These are phyloP conservation scores for Auricularia sp. DNA, from an alignment of 768 basidiomycete species.

Conservation along the genomic window DNA sequence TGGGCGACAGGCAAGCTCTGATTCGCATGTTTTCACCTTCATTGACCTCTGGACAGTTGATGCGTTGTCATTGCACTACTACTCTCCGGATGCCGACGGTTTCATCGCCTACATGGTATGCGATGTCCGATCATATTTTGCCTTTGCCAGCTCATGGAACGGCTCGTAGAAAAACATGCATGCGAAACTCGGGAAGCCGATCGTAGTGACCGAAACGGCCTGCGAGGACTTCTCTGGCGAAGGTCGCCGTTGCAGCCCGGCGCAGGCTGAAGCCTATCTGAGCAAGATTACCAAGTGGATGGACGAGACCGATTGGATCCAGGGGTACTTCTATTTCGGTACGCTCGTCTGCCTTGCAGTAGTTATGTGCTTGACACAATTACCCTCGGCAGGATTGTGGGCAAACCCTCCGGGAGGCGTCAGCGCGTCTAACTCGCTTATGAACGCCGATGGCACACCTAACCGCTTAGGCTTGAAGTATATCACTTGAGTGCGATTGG, in stretches of 20 bases:
- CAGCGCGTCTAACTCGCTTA: slow-evolving; percentile 22
- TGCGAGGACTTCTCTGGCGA: slow-evolving; percentile 36
- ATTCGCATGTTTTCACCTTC: too few species aligned
- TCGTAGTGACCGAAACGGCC: slow-evolving; percentile 67
- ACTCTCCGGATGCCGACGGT: slow-evolving; percentile 39
- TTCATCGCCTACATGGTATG: slow-evolving; percentile 42
- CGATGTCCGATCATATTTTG: not conserved
- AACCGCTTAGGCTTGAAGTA: slow-evolving; percentile 43
- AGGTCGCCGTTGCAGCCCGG: slow-evolving; percentile 4
- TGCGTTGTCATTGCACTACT: slow-evolving; percentile 55
- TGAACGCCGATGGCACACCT: slow-evolving; percentile 35
- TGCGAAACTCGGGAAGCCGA: slow-evolving; percentile 14
- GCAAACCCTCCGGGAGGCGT: not conserved
- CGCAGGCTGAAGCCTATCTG: slow-evolving; percentile 22
- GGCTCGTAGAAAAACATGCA: slow-evolving; percentile 36
- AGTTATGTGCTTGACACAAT: not conserved
- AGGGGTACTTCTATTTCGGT: too few species aligned
- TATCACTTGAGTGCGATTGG: slow-evolving; percentile 22
- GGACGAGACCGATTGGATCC: not conserved
- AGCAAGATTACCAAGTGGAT: slow-evolving; percentile 33
- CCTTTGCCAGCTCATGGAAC: not conserved
- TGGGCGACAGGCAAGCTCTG: not conserved
- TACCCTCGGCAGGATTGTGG: not conserved
- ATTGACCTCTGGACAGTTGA: slow-evolving; percentile 24
- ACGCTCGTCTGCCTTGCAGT: not conserved